Conservation (phyloP, 164 flowering plant genomes). For the Magnolia sinica region DNA sequence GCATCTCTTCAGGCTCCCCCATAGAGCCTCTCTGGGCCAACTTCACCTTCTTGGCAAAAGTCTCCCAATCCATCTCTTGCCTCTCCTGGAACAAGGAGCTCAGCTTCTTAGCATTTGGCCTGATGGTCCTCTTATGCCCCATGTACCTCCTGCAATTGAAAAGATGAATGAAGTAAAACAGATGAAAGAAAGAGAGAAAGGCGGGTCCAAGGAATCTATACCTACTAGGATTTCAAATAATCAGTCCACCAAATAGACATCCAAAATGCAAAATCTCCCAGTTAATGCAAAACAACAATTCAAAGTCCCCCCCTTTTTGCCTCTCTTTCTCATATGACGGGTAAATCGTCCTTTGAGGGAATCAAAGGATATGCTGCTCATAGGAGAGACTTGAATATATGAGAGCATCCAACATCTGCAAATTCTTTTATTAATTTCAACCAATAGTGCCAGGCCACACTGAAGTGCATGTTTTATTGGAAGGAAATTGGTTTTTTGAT, state of each 20-base stretch:
- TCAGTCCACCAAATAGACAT: background rate
- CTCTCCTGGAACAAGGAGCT: slow-evolving; percentile 65
- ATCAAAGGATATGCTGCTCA: no score
- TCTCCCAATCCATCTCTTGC: slow-evolving; percentile 64
- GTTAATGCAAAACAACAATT: background rate
- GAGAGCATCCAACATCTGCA: background rate
- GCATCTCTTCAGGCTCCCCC: slow-evolving; percentile 97
- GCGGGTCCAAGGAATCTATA: background rate
- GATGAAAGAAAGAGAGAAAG: background rate
- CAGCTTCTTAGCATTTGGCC: slow-evolving; percentile 92
- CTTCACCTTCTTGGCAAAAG: slow-evolving; percentile 70
- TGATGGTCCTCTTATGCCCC: slow-evolving; percentile 94
- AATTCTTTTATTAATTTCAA: background rate
- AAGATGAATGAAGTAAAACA: slow-evolving; percentile 5
- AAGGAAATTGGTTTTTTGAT: no score
- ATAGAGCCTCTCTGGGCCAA: slow-evolving; percentile 82
- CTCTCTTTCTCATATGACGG: background rate
- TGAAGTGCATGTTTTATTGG: no score
- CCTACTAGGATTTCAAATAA: no score
- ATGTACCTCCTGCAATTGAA: slow-evolving; percentile 71
- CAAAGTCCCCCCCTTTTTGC: background rate
- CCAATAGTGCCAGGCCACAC: background rate
- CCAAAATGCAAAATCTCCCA: background rate
- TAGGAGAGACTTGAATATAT: background rate
- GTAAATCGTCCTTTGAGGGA: background rate